These are phyloP conservation scores for Pseudogymnoascus pannorum DNA, from an alignment of 2,329 filamentous ascomycete genomes.

Conservation along the genomic window DNA sequence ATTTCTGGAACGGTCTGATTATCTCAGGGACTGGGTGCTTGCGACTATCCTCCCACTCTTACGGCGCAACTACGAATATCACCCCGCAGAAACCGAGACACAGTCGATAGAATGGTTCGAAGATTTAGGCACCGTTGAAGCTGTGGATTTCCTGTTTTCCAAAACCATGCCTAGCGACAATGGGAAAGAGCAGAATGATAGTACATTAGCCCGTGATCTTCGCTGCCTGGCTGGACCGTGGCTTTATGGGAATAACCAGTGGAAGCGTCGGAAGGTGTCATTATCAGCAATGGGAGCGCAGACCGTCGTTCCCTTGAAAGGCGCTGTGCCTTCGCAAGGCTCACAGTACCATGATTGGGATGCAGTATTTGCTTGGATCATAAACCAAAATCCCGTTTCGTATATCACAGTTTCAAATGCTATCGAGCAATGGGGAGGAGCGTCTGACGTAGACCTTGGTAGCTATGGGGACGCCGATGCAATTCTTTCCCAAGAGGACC, in stretches of 20 bases:
- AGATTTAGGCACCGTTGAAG: constrained; percentile 48
- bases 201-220: constrained; percentile 54
- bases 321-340: constrained; percentile 20
- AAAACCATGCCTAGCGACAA: constrained; percentile 40
- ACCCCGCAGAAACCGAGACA: constrained; percentile 38
- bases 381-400: constrained; percentile 48
- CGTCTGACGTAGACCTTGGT: constrained; percentile 61
- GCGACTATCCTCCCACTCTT: constrained; percentile 62
- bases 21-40: constrained; percentile 60
- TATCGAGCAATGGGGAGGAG: constrained; percentile 67
- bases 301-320: constrained; percentile 18
- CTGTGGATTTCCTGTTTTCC: constrained; percentile 54
- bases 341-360: constrained; percentile 57
- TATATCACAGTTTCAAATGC: constrained; percentile 57
- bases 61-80: constrained; percentile 63
- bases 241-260: constrained; percentile 58
- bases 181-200: constrained; percentile 14
- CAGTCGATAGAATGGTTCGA: constrained; percentile 58
- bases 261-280: constrained; percentile 40
- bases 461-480: constrained; percentile 43
- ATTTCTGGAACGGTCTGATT: constrained; percentile 55
- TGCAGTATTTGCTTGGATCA: constrained; percentile 60
- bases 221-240: constrained; percentile 64
- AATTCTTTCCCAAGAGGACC: constrained; percentile 53
- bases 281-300: constrained; percentile 14